Evolutionary conservation across 2,329 filamentous ascomycete genomes (phyloP), one percentile per base, ranked within the genome.

Genomic region (Ceratocystis lukuohia): DNA sequence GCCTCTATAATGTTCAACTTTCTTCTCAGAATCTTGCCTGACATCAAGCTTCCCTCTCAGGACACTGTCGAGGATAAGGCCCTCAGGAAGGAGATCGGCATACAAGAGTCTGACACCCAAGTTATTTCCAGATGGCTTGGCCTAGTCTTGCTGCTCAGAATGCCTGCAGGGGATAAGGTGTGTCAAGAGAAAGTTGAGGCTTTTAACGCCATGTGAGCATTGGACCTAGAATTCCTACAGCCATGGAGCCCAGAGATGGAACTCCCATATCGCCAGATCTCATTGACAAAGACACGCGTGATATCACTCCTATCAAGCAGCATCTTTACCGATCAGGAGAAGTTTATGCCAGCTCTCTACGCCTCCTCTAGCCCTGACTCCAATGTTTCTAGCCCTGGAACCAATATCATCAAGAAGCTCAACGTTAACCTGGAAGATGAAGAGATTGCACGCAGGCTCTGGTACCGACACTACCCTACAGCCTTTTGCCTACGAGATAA

Each of bases 401-500:
- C 96, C 66, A 91, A 96, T 71, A 84, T 95, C 62, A 76, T 97
- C 70, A 99, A 96, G 75, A 82, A 92, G 70, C 88, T 84, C 37
- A 82, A 84, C 1, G 82, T 89, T 7, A 85, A 88, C 7, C 77
- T 96, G 30, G 93, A 97, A 73, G 82, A 90, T 69, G 71, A 78
- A 8, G 70, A 74, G 0, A 75, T 91, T n/a, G n/a, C n/a, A n/a
- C n/a, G n/a, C 84, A 69, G 74, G 80, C 12, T 80, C 82, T 1
- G 74, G 79, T 10, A 84, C 87, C 61, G 84, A 86, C 65, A 77
- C 87, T 65, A 81, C 83, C 2, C 79, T 96, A 56, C 85, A 93
- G 50, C 87, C 87, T 5, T 86, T 88, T 72, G 91, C 88, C 1
- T 97, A 96, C 74, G 93, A 97, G 74, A 91, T 89, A 0, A 90